Base-by-base conservation (phyloP, 352 stramenopile genomes). In the Pythium coloratum region DNA sequence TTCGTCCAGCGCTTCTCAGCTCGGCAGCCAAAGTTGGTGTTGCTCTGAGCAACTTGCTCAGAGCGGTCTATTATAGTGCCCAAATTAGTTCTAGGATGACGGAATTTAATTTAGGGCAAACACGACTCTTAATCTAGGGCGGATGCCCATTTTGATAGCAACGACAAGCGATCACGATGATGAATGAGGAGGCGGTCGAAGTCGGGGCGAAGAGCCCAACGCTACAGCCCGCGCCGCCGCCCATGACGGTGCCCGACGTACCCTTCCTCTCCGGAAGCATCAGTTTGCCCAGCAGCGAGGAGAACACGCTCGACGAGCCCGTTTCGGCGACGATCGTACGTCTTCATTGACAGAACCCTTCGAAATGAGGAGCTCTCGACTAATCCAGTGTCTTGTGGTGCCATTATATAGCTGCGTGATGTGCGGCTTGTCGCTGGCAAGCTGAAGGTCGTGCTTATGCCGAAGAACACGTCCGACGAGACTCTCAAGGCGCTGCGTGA, bases 401-500 rank as follows among this genome's bases (percentile, higher is more conserved):
- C 61, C 44, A 30, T 18, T 46, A 6, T 55, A 32, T 64, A 95
- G 91, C 83, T 97, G 36, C 81, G 92, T 18, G 92, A 98, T 69
- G 71, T 98, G 59, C 80, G 80, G 0, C 78, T 97, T 13, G 92
- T 98, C 24, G 86, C 76, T 1, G 77, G 84, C 49, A 98, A 97
- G 78, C 72, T 98, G 20, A 91, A 94, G 28, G 89, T 97, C 24
- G 92, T 98, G 30, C 72, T 98, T 12, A 89, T 97, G 76, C 92
- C 92, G 13, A 87, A 81, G 53, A 96, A 96, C 62, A 96, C 91
- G 64, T 96, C 93, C 32, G 89, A 97, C 34, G 89, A 95, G 68
- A 96, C 94, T 49, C 78, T 98, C n/a, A 93, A 93, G 68, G 93
- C 94, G 26, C 76, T 98, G 40, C 89, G 92, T 40, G 91, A 97